Percentiles rank a stretch among this genome's conserved stretches.
Conservation (phyloP, 768 basidiomycete genomes). For the Coprinellus micaceus region DNA sequence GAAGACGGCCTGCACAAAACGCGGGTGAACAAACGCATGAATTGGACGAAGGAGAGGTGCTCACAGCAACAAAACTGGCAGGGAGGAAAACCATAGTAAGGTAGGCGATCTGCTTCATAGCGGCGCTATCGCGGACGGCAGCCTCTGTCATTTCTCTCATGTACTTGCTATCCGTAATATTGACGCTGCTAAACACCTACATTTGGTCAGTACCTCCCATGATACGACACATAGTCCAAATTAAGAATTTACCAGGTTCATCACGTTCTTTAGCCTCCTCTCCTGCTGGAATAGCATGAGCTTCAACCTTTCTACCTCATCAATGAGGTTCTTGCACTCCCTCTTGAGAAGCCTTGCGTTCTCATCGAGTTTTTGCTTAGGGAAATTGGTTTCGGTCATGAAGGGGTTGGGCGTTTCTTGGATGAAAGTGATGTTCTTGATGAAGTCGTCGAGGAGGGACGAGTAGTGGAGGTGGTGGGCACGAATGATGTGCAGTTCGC, state of each 20-base stretch:
- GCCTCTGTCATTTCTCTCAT: constrained; percentile 53
- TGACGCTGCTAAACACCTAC: constrained; percentile 59
- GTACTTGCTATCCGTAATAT: constrained; percentile 50
- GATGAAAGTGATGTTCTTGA: constrained; percentile 50
- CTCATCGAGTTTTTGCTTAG: constrained; percentile 24
- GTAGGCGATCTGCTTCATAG: constrained; percentile 52
- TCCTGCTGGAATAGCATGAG: constrained; percentile 42
- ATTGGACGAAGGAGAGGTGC: constrained; percentile 1
- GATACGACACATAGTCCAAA: constrained; percentile 10
- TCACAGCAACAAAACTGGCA: constrained; percentile 44
- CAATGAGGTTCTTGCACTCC: constrained; percentile 49
- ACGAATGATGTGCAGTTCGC: constrained; percentile 53
- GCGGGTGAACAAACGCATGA: background rate
- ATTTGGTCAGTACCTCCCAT: background rate
- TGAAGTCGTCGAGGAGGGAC: constrained; percentile 52
- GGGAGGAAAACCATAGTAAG: constrained; percentile 65
- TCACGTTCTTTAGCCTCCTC: constrained; percentile 47
- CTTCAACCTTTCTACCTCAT: constrained; percentile 47
- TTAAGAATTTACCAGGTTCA: constrained; percentile 53
- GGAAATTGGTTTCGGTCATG: constrained; percentile 34
- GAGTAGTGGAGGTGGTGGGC: constrained; percentile 59
- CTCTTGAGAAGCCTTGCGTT: constrained; percentile 28
- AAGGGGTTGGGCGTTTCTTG: constrained; percentile 49
- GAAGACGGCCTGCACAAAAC: constrained; percentile 26
- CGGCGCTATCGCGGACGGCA: constrained; percentile 46